Evolutionary conservation across 2,329 filamentous ascomycete genomes (phyloP).

Genomic region (Rhinocladiella mackenziei): DNA sequence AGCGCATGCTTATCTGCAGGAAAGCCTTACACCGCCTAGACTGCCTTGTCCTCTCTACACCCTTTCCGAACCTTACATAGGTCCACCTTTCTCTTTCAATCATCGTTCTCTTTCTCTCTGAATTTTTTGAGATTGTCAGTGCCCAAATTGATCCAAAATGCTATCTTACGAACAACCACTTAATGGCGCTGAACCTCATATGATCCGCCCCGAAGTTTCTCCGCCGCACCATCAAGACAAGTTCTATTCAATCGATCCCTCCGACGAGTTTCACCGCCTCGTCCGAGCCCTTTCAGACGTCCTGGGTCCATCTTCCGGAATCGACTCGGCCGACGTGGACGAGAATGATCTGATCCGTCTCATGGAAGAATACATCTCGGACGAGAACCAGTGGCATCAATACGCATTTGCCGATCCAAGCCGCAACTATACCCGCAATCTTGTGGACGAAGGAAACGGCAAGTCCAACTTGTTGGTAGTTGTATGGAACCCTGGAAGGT

Average conservation of each 20-base stretch:
- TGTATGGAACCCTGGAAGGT: constrained; percentile 74
- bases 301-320: constrained; percentile 74
- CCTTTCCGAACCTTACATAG: no score
- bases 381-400: constrained; percentile 65
- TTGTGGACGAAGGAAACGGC: constrained; percentile 85
- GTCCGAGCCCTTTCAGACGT: constrained; percentile 68
- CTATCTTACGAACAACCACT: constrained; percentile 10
- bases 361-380: constrained; percentile 71
- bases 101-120: no score
- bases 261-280: constrained; percentile 59
- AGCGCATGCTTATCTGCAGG: no score
- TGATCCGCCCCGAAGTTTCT: constrained; percentile 2
- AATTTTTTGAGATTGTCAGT: no score
- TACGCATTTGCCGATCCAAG: constrained; percentile 71
- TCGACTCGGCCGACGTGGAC: constrained; percentile 78
- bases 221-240: constrained; percentile 14
- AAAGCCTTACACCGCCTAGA: no score
- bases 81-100: no score
- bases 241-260: constrained; percentile 5
- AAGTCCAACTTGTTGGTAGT: constrained; percentile 66
- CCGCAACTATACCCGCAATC: constrained; percentile 76
- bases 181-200: neutral
- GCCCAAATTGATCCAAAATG: constrained; percentile 11
- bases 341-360: constrained; percentile 64
- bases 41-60: no score